A percentile compares a stretch with the other conserved stretches of the same genome.
These are phyloP conservation scores for Fraxinus anomala DNA, from an alignment of 257 asterid species.

Conservation along the genomic window DNA sequence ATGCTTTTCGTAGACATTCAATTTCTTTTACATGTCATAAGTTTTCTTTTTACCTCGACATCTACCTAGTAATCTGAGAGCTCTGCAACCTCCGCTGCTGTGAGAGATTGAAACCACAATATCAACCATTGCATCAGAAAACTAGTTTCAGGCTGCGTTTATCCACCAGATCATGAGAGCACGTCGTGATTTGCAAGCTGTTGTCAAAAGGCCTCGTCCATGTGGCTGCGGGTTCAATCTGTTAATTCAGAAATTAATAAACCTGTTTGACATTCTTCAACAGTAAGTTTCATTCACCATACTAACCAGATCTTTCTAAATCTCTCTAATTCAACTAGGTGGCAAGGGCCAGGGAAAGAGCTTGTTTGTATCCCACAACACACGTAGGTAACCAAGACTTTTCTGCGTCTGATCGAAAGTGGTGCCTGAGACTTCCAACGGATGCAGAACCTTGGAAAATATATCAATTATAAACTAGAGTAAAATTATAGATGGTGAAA, in stretches of 20 bases:
- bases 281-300: background rate
- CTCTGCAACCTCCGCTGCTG: background rate
- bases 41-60: background rate
- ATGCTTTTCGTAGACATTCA: too few relatives aligned
- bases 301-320: conserved; percentile 13
- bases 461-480: conserved; percentile 51
- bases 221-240: conserved; percentile 13
- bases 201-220: background rate
- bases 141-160: too few relatives aligned
- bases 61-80: background rate
- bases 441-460: conserved; percentile 53
- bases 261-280: background rate
- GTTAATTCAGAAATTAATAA: background rate
- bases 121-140: background rate
- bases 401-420: conserved; percentile 65
- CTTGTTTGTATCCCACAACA: conserved; percentile 66
- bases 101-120: background rate
- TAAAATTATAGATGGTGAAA: background rate
- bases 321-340: conserved; percentile 35
- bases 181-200: too few relatives aligned
- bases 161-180: too few relatives aligned
- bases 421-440: conserved; percentile 57
- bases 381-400: conserved; percentile 58
- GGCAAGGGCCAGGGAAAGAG: conserved; percentile 53
- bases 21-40: too few relatives aligned